A percentile compares a stretch with the other conserved stretches of the same genome.
Conservation (phyloP, 2,329 filamentous ascomycete species). For the Thermothelomyces thermophilus region DNA sequence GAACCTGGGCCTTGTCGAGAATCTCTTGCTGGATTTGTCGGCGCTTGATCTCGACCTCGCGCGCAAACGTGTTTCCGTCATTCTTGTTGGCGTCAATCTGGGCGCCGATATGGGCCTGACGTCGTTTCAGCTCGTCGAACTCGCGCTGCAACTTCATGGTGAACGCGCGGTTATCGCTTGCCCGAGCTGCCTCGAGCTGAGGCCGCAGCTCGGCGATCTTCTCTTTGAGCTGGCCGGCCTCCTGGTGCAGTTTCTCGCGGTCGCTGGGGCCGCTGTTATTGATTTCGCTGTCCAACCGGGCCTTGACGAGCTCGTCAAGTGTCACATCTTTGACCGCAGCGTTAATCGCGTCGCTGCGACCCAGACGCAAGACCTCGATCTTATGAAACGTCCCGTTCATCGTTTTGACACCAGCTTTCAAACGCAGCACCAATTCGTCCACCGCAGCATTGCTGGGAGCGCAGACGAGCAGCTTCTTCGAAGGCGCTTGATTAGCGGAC, state of each 20-base stretch:
- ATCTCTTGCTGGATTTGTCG: conserved; percentile 85
- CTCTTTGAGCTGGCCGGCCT: conserved; percentile 66
- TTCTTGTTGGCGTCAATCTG: conserved; percentile 85
- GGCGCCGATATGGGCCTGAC: conserved; percentile 62
- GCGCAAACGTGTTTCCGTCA: conserved; percentile 70
- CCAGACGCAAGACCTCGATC: conserved; percentile 82
- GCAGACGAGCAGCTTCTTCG: conserved; percentile 89
- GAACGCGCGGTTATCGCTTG: conserved; percentile 41
- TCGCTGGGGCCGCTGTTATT: conserved; percentile 51
- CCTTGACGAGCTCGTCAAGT: conserved; percentile 82
- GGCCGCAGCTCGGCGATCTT: conserved; percentile 65
- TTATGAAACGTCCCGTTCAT: conserved; percentile 64
- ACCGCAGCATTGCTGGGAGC: conserved; percentile 98
- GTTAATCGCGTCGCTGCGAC: conserved; percentile 89
- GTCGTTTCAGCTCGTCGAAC: conserved; percentile 70
- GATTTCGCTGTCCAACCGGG: conserved; percentile 56
- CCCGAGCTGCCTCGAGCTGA: conserved; percentile 61
- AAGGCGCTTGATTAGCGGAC: conserved; percentile 29
- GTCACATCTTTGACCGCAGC: conserved; percentile 83
- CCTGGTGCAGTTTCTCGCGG: conserved; percentile 54
- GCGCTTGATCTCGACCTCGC: conserved; percentile 79
- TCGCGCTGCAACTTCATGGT: conserved; percentile 61
- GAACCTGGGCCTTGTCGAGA: conserved; percentile 80
- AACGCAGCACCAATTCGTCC: conserved; percentile 86
- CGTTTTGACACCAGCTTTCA: conserved; percentile 82